These are phyloP conservation scores for Eragrostis curvula DNA, from an alignment of 176 grass and related monocot genomes.

Conservation along the genomic window DNA sequence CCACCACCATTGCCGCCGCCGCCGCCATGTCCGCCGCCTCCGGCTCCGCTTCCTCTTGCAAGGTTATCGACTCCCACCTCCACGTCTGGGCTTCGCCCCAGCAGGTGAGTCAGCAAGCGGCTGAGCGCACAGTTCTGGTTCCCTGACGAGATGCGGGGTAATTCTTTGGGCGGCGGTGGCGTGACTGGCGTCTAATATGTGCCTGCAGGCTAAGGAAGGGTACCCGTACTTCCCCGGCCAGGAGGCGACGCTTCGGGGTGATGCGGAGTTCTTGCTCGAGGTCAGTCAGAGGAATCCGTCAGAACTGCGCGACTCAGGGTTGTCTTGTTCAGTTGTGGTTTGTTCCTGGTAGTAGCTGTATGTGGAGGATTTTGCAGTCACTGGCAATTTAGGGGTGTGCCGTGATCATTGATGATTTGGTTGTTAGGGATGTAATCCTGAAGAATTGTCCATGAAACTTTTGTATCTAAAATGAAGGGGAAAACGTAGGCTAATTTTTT, in stretches of 20 bases:
- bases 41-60: constrained; percentile 40
- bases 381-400: neutral
- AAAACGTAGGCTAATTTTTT: neutral
- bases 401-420: neutral
- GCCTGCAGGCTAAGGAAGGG: constrained; percentile 51
- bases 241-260: constrained; percentile 76
- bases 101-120: constrained; percentile 39
- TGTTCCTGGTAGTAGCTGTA: neutral
- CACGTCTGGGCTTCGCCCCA: constrained; percentile 85
- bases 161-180: neutral
- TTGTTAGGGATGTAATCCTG: neutral
- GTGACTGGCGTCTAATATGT: too few species aligned
- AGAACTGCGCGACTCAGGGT: neutral
- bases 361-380: neutral
- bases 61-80: constrained; percentile 85
- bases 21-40: constrained; percentile 27
- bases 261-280: constrained; percentile 83
- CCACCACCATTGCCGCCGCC: constrained; percentile 34
- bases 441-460: neutral
- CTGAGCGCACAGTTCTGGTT: neutral
- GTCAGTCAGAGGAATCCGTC: constrained; percentile 29
- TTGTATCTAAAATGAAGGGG: neutral
- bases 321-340: neutral
- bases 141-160: neutral
- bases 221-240: constrained; percentile 78